Percentiles rank a stretch among this genome's conserved stretches.
Evolutionary conservation across 805 yeast genomes (phyloP).

Genomic region (Spathaspora sp.): DNA sequence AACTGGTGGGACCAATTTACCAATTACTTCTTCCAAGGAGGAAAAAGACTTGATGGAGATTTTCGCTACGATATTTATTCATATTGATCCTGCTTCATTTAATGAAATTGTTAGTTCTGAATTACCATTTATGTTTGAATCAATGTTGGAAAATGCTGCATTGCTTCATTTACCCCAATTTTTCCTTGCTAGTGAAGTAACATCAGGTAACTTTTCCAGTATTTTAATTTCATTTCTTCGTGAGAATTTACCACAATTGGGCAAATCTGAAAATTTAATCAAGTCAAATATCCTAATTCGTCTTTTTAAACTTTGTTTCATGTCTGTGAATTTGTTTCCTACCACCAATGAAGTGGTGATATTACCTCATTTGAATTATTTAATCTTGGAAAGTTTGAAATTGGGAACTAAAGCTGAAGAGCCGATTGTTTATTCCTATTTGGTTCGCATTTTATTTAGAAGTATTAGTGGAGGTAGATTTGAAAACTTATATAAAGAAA

Average conservation of each 20-base stretch:
- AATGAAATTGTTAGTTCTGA: slow-evolving; percentile 86
- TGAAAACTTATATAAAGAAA: slow-evolving; percentile 88
- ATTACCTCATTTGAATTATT: slow-evolving; percentile 79
- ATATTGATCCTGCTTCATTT: slow-evolving; percentile 92
- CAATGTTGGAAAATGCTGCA: slow-evolving; percentile 80
- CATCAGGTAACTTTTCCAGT: slow-evolving; percentile 89
- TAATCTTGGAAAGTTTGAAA: slow-evolving; percentile 76
- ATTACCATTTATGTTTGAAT: slow-evolving; percentile 69
- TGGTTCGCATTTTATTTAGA: slow-evolving; percentile 84
- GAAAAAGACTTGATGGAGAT: slow-evolving; percentile 95
- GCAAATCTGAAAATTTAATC: slow-evolving; percentile 65
- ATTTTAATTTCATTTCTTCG: slow-evolving; percentile 73
- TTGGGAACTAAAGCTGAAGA: slow-evolving; percentile 83
- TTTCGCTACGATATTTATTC: slow-evolving; percentile 88
- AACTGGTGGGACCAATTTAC: slow-evolving; percentile 75
- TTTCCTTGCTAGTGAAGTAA: slow-evolving; percentile 89
- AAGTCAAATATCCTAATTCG: slow-evolving; percentile 79
- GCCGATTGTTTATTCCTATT: slow-evolving; percentile 84
- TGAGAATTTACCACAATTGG: slow-evolving; percentile 70
- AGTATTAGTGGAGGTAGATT: slow-evolving; percentile 97
- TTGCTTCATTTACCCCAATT: slow-evolving; percentile 89
- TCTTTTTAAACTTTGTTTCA: slow-evolving; percentile 86
- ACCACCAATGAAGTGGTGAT: slow-evolving; percentile 81
- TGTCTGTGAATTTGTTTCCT: slow-evolving; percentile 93
- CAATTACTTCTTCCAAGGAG: slow-evolving; percentile 85